A percentile compares a stretch with the other conserved stretches of the same genome.
phyloP scores from a whole-genome alignment of 2,329 filamentous ascomycete genomes.

The Claviceps fusiformis region DNA sequence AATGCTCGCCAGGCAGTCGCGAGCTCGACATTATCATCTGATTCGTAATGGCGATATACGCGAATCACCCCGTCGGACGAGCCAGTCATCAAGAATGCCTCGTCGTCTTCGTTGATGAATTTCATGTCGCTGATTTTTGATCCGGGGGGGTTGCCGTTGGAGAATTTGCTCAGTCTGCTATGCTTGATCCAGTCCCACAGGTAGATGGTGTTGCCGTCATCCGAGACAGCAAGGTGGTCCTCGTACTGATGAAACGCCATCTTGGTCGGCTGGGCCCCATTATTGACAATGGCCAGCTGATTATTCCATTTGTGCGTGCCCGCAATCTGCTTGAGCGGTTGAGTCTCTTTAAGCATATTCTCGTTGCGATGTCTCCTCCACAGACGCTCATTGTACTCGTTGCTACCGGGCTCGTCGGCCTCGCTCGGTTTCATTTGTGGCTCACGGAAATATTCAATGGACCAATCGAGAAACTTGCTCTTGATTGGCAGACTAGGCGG shows the following conservation, averaged over 20 bases:
- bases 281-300: constrained; percentile 71
- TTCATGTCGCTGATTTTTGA: constrained; percentile 90
- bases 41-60: constrained; percentile 86
- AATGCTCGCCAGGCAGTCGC: constrained; percentile 85
- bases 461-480: constrained; percentile 87
- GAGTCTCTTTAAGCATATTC: constrained; percentile 78
- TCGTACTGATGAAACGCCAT: constrained; percentile 98
- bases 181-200: constrained; percentile 90
- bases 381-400: constrained; percentile 87
- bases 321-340: constrained; percentile 82
- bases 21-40: constrained; percentile 60
- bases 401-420: constrained; percentile 88
- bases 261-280: constrained; percentile 76
- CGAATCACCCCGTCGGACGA: constrained; percentile 91
- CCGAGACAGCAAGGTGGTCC: constrained; percentile 83
- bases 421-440: constrained; percentile 97
- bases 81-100: constrained; percentile 85
- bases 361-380: constrained; percentile 92
- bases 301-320: constrained; percentile 79
- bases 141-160: constrained; percentile 82
- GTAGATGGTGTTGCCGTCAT: constrained; percentile 79
- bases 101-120: constrained; percentile 97
- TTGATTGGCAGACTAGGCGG: constrained; percentile 57
- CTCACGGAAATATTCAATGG: constrained; percentile 92
- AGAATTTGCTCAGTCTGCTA: constrained; percentile 67